Base-by-base conservation (phyloP, 805 yeast species). In the Ogataea naganishii region DNA sequence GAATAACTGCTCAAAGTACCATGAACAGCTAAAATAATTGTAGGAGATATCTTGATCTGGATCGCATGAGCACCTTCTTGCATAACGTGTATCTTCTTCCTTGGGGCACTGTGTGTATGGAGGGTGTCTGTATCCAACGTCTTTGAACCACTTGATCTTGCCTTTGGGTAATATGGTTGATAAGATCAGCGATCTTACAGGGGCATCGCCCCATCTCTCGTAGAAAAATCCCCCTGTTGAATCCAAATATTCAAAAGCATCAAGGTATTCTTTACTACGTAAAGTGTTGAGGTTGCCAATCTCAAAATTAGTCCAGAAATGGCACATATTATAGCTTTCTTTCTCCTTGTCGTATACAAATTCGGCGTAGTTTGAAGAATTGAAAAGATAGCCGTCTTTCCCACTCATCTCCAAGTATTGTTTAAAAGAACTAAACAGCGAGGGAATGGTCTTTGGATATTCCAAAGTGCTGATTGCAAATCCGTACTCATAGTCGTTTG, bases 171-270 rank as follows among this genome's bases (percentile, higher is more conserved):
- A 76, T 63, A 52, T 79, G 80, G 39, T 66, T 69, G 59, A 84
- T 75, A 65, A 72, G 62, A 54, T 83, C 33, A 78, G 55, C 79
- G 44, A 81, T 55, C 56, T 72, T 58, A 83, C 74, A 16, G 95
- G 95, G 6, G 94, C 95, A 55, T 84, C 95, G 34, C 95, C 94
- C 95, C 94, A 82, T 50, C 94, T 68, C 60, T 80, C 84, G 54
- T 83, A 84, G 59, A 77, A 84, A 60, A 84, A 83, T 7, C 94
- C 94, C 49, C 94, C 92, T n/a, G 75, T 66, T 32, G 63, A 51
- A 53, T 84, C 94, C 45, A 84, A 65, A 41, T 65, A 58, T 16
- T 80, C 75, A 45, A 84, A 84, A 47, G 76, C 75, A 28, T 68
- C 64, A 22, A 52, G 53, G 51, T 84, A 84, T 7, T 77, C 76